A percentile compares a stretch with the other conserved stretches of the same genome.
phyloP scores from a whole-genome alignment of 352 stramenopile genomes.

The Thalassiosira tumida region DNA sequence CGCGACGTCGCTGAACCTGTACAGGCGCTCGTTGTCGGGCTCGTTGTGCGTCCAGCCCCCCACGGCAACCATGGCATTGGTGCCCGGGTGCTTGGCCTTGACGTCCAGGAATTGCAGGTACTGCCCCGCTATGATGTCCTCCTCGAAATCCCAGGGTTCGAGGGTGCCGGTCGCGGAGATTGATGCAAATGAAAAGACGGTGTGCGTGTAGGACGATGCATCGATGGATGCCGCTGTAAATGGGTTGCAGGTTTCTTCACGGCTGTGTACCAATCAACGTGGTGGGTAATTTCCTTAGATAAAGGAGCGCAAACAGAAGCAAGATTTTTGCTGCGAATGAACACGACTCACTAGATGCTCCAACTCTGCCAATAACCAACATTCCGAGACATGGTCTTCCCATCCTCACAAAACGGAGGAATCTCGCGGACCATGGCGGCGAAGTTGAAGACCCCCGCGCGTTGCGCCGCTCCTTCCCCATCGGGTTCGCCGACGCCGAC shows the following conservation, averaged over 20 bases:
- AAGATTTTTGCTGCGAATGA: too few relatives aligned
- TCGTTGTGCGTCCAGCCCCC: constrained; percentile 83
- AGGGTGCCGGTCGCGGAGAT: constrained; percentile 71
- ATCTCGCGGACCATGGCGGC: constrained; percentile 73
- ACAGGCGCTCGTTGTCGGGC: constrained; percentile 78
- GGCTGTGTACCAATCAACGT: constrained; percentile 48
- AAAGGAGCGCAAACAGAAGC: not conserved
- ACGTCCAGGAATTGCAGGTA: constrained; percentile 78
- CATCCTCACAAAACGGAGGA: constrained; percentile 71
- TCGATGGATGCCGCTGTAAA: constrained; percentile 79
- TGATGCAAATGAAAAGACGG: constrained; percentile 83
- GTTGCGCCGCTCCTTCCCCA: constrained; percentile 54
- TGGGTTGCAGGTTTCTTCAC: constrained; percentile 78
- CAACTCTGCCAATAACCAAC: constrained; percentile 84
- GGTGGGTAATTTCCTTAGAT: not conserved
- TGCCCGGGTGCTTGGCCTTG: constrained; percentile 72
- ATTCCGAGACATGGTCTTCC: constrained; percentile 78
- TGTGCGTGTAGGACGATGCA: constrained; percentile 83
- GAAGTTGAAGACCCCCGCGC: constrained; percentile 74
- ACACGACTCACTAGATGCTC: constrained; percentile 76
- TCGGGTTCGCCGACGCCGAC: constrained; percentile 12
- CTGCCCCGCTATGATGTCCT: constrained; percentile 70
- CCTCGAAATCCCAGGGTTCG: constrained; percentile 80
- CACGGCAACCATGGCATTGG: constrained; percentile 78
- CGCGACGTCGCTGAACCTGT: constrained; percentile 77